phyloP scores from a whole-genome alignment of 345 rosid species.

The Boechera stricta region DNA sequence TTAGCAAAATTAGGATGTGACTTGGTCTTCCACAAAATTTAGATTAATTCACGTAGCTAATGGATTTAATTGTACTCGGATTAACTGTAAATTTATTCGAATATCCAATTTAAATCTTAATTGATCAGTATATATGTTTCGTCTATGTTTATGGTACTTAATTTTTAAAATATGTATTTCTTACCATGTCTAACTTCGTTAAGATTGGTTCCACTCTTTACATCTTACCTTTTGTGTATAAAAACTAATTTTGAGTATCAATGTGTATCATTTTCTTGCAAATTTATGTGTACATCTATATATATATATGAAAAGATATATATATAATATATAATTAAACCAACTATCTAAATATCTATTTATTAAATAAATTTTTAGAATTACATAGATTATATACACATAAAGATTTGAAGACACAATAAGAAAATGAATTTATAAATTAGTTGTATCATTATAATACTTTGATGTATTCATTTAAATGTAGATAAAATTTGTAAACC shows the following conservation, averaged over 20 bases:
- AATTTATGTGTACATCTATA: no score
- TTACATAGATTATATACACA: background rate
- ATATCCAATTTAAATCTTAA: background rate
- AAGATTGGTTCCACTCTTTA: background rate
- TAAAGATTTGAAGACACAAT: background rate
- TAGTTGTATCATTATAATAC: background rate
- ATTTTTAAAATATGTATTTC: background rate
- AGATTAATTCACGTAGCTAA: constrained; percentile 18
- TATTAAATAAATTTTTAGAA: background rate
- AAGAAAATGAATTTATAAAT: background rate
- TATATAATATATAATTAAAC: no score
- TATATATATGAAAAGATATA: no score
- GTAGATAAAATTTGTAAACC: background rate
- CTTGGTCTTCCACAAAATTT: constrained; percentile 21
- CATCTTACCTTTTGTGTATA: background rate
- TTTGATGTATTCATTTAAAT: background rate
- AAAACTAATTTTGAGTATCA: background rate
- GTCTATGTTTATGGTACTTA: background rate
- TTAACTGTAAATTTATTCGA: background rate
- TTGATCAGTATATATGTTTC: background rate
- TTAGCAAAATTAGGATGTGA: constrained; percentile 33
- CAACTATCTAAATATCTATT: background rate
- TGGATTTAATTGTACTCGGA: background rate
- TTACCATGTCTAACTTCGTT: background rate
- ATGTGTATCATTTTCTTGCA: background rate